Conservation (phyloP, 2,329 filamentous ascomycete genomes). For the Penicillium sp. region DNA sequence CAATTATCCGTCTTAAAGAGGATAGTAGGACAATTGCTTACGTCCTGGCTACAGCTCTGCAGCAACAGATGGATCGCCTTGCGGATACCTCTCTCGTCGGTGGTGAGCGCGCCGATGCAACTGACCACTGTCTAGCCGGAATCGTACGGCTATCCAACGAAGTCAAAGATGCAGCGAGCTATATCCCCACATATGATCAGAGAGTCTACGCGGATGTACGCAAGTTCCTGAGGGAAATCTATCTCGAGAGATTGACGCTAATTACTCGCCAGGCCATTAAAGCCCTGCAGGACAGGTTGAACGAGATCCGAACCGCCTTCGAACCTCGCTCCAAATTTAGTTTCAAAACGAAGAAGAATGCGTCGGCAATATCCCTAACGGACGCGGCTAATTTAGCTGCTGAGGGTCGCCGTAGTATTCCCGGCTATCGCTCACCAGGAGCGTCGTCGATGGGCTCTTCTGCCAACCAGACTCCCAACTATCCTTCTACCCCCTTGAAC, state of each 20-base stretch:
- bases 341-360: slow-evolving; percentile 65
- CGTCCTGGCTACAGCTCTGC: slow-evolving; percentile 57
- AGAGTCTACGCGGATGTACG: slow-evolving; percentile 75
- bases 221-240: neutral
- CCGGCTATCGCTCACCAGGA: slow-evolving; percentile 44
- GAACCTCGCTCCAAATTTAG: slow-evolving; percentile 77
- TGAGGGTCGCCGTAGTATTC: slow-evolving; percentile 46
- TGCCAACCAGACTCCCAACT: slow-evolving; percentile 34
- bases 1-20: neutral
- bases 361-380: slow-evolving; percentile 54
- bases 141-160: slow-evolving; percentile 80
- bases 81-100: slow-evolving; percentile 60
- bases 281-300: slow-evolving; percentile 72
- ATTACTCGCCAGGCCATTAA: slow-evolving; percentile 66
- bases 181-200: slow-evolving; percentile 85
- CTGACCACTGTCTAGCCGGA: slow-evolving; percentile 73
- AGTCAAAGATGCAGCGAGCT: slow-evolving; percentile 77
- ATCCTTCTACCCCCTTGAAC: slow-evolving; percentile 37
- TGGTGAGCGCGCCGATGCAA: slow-evolving; percentile 75
- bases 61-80: slow-evolving; percentile 71
- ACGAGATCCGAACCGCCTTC: slow-evolving; percentile 64
- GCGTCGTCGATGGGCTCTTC: slow-evolving; percentile 44
- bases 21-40: slow-evolving; percentile 16
- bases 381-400: slow-evolving; percentile 56
- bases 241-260: neutral